These are phyloP conservation scores for Candida odintsovae DNA, from an alignment of 805 yeast genomes.

Conservation along the genomic window DNA sequence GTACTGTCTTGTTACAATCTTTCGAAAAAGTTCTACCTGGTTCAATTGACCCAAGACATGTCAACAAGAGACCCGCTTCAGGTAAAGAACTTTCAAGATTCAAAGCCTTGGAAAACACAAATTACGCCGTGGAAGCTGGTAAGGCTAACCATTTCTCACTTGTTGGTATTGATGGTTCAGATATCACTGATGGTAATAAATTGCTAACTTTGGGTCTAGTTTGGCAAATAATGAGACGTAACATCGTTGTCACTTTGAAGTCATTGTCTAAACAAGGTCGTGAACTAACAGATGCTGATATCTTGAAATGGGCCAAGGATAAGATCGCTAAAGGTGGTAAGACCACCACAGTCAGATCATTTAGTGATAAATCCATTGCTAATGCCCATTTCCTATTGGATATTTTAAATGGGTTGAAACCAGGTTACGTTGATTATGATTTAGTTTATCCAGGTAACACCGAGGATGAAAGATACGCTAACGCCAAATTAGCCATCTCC, in stretches of 20 bases:
- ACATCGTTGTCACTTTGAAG: constrained; percentile 79
- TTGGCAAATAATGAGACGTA: constrained; percentile 98
- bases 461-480: constrained; percentile 85
- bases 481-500: constrained; percentile 95
- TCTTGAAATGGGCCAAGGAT: constrained; percentile 89
- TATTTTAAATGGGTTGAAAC: constrained; percentile 87
- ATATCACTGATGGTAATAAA: constrained; percentile 89
- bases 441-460: constrained; percentile 75
- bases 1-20: constrained; percentile 82
- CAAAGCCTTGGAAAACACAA: constrained; percentile 95
- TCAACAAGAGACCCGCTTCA: constrained; percentile 76
- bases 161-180: constrained; percentile 98
- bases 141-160: constrained; percentile 87
- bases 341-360: constrained; percentile 64
- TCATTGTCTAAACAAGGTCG: constrained; percentile 61
- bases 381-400: constrained; percentile 82
- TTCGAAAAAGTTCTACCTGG: constrained; percentile 96
- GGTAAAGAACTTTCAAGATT: constrained; percentile 80
- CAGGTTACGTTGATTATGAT: constrained; percentile 96
- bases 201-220: constrained; percentile 86
- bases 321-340: constrained; percentile 85
- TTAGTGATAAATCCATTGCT: constrained; percentile 74
- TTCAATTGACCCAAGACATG: constrained; percentile 67
- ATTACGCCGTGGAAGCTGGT: constrained; percentile 96
- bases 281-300: constrained; percentile 78